Conservation (phyloP, 306 rosid genomes). For the Sophora flavescens region DNA sequence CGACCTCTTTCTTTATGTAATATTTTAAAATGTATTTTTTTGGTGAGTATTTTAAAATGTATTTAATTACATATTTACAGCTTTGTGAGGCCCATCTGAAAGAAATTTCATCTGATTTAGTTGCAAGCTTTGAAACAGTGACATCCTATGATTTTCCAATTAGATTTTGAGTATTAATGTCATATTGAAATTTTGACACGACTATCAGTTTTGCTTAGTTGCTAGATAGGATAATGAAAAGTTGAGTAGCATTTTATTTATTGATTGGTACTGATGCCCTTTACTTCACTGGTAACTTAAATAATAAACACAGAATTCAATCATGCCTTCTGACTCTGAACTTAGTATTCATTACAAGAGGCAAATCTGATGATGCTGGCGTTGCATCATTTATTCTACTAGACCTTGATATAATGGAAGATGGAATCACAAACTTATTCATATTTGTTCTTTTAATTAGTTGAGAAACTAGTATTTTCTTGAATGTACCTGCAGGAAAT, state of each 20-base stretch:
- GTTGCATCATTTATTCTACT: background rate
- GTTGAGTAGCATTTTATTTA: background rate
- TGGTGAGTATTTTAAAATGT: constrained; percentile 22
- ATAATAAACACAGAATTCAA: background rate
- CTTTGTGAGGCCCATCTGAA: constrained; percentile 23
- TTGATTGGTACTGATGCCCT: background rate
- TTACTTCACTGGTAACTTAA: background rate
- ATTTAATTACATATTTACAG: constrained; percentile 36
- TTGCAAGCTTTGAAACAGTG: constrained; percentile 30
- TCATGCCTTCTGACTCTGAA: background rate
- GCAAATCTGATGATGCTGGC: background rate
- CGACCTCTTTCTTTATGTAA: constrained; percentile 39
- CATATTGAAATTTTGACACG: constrained; percentile 44
- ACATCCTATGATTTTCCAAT: constrained; percentile 9
- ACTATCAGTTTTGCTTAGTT: constrained; percentile 20
- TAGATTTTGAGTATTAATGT: constrained; percentile 43
- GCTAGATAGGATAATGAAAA: background rate
- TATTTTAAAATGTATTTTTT: constrained; percentile 30
- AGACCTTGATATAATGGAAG: background rate
- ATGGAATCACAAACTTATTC: background rate
- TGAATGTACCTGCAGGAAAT: too few species aligned
- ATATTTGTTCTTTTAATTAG: background rate
- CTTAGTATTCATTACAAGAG: background rate
- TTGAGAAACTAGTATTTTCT: background rate
- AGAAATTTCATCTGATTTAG: constrained; percentile 2